These are phyloP conservation scores for Metschnikowia anglica DNA, from an alignment of 805 yeast species.

Conservation along the genomic window DNA sequence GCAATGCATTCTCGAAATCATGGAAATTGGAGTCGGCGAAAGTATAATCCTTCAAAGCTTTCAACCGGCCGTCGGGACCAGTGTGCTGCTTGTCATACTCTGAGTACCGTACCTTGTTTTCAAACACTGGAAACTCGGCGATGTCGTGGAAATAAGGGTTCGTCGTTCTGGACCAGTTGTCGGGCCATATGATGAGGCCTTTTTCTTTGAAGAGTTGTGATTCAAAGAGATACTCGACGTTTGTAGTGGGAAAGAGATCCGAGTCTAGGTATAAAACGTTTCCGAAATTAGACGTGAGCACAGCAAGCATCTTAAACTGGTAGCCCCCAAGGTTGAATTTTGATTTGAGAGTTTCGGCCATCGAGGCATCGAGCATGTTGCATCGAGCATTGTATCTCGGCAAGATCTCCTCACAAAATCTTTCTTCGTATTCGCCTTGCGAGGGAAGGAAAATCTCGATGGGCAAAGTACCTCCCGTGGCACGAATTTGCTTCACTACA, in stretches of 20 bases:
- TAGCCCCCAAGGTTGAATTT: slow-evolving; percentile 41
- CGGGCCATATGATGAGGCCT: slow-evolving; percentile 64
- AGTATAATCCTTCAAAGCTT: slow-evolving; percentile 25
- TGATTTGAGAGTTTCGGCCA: slow-evolving; percentile 17
- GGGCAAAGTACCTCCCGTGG: slow-evolving; percentile 46
- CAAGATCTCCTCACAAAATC: slow-evolving; percentile 45
- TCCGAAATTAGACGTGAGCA: slow-evolving; percentile 59
- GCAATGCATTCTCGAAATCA: slow-evolving; percentile 61
- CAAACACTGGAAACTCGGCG: slow-evolving; percentile 38
- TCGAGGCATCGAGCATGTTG: slow-evolving; percentile 38
- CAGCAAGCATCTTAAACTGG: slow-evolving; percentile 55
- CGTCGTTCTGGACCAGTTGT: slow-evolving; percentile 68
- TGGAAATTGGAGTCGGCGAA: slow-evolving; percentile 47
- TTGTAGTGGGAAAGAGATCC: slow-evolving; percentile 47
- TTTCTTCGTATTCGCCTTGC: slow-evolving; percentile 43
- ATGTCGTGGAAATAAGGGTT: slow-evolving; percentile 59
- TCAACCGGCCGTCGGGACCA: slow-evolving; percentile 29
- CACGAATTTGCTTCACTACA: slow-evolving; percentile 47
- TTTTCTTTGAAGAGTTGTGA: slow-evolving; percentile 46
- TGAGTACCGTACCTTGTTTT: slow-evolving; percentile 35
- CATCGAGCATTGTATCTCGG: slow-evolving; percentile 49
- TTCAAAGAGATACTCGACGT: slow-evolving; percentile 47
- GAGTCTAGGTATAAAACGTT: slow-evolving; percentile 50
- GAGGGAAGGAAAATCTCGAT: slow-evolving; percentile 51
- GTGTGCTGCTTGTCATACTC: slow-evolving; percentile 34